Base-by-base conservation (phyloP, 2,329 filamentous ascomycete genomes). In the Cercospora zeae-maydis region DNA sequence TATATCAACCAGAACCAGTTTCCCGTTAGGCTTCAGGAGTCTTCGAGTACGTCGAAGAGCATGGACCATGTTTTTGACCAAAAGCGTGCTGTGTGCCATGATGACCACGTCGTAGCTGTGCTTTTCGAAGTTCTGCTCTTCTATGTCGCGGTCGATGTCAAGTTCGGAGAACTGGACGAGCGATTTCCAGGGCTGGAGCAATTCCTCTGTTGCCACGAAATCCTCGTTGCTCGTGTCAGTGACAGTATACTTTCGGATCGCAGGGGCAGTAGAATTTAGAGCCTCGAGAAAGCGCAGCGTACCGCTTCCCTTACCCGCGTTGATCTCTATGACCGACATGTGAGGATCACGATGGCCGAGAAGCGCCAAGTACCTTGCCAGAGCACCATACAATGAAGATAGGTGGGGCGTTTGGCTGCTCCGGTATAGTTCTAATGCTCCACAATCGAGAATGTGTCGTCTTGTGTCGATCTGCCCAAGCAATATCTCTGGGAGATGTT, bases 241-340 rank as follows among this genome's bases (percentile, higher is more conserved):
- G 67, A 72, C 83, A 0, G 76, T 79, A 66, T 82, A 82, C 0
- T 72, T 75, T 1, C 71, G 64, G 52, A 77, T 78, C 8, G 55
- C 45, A 16, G 58, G 31, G 0, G 5, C 30, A 31, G 30, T 31
- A 5, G 4, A 9, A 31, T 31, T 73, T 4, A 80, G 63, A 3
- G 51, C 51, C 1, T 66, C 45, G 1, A 82, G 67, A 8, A 81
- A 68, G 0, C 55, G 58, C 2, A 72, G 68, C 0, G 80, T 82
- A 0, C 78, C 71, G 8, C 74, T 75, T 3, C 79, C 80, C 1
- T 78, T 80, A 0, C 80, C 80, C 10, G 77, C 79, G n/a, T 79
- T 79, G n/a, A 78, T 75, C 54, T 81, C 79, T 4, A 82, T 62
- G 19, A 82, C 74, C 3, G 76, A 75, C 58, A 78, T 71, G 10